phyloP scores from a whole-genome alignment of 495 filamentous ascomycete genomes.

The Tuber borchii region DNA sequence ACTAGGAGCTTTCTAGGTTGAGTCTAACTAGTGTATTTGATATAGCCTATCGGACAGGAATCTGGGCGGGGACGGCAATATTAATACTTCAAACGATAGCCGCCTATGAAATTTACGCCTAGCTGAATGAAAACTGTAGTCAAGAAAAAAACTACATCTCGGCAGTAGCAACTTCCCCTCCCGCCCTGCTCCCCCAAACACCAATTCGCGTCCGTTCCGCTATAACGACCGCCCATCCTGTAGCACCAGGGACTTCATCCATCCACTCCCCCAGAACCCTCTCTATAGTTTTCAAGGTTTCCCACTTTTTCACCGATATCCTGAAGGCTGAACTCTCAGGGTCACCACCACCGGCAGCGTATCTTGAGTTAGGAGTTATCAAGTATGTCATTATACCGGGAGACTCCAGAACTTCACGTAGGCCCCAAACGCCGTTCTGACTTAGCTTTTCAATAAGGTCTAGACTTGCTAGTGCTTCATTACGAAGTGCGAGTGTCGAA shows the following conservation, averaged over 20 bases:
- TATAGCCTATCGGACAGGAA: not conserved
- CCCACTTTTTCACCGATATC: conserved; percentile 26
- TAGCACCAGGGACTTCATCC: conserved; percentile 19
- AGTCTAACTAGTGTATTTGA: not conserved
- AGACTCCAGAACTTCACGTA: conserved; percentile 23
- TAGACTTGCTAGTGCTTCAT: conserved; percentile 33
- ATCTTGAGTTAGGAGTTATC: conserved; percentile 23
- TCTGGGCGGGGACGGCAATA: not conserved
- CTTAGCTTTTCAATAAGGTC: conserved; percentile 29
- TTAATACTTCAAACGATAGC: not conserved
- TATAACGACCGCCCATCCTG: conserved; percentile 29
- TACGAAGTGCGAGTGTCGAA: conserved; percentile 25
- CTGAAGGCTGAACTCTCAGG: conserved; percentile 33
- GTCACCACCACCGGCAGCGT: conserved; percentile 28
- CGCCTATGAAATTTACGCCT: not conserved
- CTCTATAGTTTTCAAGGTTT: conserved; percentile 23
- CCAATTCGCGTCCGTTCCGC: conserved; percentile 27
- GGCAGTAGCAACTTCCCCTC: conserved; percentile 33
- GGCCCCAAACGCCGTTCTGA: conserved; percentile 22
- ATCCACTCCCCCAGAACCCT: conserved; percentile 11
- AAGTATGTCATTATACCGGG: conserved; percentile 33
- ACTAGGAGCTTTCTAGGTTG: not conserved
- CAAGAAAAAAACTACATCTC: conserved; percentile 20
- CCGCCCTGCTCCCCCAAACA: conserved; percentile 29
- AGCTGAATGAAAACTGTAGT: not conserved